Base-by-base conservation (phyloP, 1,284 basidiomycete genomes). In the Ceratobasidium sp. region DNA sequence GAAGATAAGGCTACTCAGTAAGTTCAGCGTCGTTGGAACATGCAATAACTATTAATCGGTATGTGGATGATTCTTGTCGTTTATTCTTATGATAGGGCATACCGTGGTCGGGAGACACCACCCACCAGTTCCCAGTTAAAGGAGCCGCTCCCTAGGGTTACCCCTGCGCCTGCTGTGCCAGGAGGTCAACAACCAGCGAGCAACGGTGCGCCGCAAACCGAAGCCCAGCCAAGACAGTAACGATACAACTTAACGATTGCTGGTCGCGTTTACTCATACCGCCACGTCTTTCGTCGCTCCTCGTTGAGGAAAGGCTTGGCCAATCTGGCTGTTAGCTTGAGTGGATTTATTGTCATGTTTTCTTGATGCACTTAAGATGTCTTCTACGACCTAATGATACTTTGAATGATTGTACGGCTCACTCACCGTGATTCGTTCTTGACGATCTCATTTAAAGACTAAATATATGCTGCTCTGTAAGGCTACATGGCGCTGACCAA, bases 1-100 rank as follows among this genome's bases (percentile, higher is more conserved):
- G 53, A 69, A 21, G 66, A 69, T 30, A 69, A 49, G n/a, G 66
- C 66, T 23, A 28, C 46, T 9, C 46, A 69, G 66, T 69, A 38
- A 69, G 66, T 33, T 18, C 33, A 33, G 2, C 53, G 18, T 7
- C 21, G 12, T 44, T n/a, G 42, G 11, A 44, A 44, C 42, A 48
- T 48, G 44, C 21, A 21, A 48, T 9, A 48, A 48, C 36, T 38
- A 11, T 12, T 12, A 38, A 38, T 12, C 11, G 36, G 9, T 38
- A 38, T 48, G 3, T 21, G 18, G 9, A 48, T 30, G 16, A 56
- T 33, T 6, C 5, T 30, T 18, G 23, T 9, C 12, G 16, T 36
- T 14, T 33, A 38, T 12, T 9, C 36, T 12, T 56, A 14, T 5
- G 16, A 33, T 14, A 56, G 53, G 53, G 28, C 53, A 18, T 33